A percentile compares a stretch with the other conserved stretches of the same genome.
These are phyloP conservation scores for Yarrowia sp. DNA, from an alignment of 805 yeast genomes.

Conservation along the genomic window DNA sequence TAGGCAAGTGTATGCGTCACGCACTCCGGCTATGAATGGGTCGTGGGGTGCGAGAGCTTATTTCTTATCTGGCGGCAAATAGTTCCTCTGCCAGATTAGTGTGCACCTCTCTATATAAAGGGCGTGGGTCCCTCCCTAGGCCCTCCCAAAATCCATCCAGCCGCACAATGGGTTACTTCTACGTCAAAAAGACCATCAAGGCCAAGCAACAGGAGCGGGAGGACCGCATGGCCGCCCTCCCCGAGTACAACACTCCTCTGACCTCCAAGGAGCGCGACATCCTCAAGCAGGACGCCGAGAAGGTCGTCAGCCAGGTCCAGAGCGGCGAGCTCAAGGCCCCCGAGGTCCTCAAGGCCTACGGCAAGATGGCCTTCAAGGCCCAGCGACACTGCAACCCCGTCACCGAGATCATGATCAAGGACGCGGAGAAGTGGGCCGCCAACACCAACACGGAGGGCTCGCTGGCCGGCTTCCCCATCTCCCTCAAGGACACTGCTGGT, in stretches of 20 bases:
- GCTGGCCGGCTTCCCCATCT: slow-evolving; percentile 62
- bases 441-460: slow-evolving; percentile 55
- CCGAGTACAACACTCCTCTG: slow-evolving; percentile 43
- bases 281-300: slow-evolving; percentile 45
- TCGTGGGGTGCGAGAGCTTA: slow-evolving; percentile 23
- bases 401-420: slow-evolving; percentile 61
- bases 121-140: not conserved
- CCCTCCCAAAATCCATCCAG: not conserved
- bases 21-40: slow-evolving; percentile 2
- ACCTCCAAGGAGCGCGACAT: slow-evolving; percentile 40
- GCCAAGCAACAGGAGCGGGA: slow-evolving; percentile 41
- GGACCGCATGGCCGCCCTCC: slow-evolving; percentile 39
- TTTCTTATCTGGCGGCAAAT: slow-evolving; percentile 27
- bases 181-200: slow-evolving; percentile 29
- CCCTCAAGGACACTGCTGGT: slow-evolving; percentile 57
- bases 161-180: slow-evolving; percentile 27
- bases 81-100: not conserved
- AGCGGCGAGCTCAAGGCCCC: slow-evolving; percentile 49
- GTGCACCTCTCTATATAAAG: not conserved
- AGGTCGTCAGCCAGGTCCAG: slow-evolving; percentile 47
- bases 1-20: slow-evolving; percentile 14
- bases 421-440: slow-evolving; percentile 63
- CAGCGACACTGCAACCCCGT: slow-evolving; percentile 58
- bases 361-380: slow-evolving; percentile 61
- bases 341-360: slow-evolving; percentile 58